Base-by-base conservation (phyloP, 2,329 filamentous ascomycete genomes). In the Fusarium lyarnte region DNA sequence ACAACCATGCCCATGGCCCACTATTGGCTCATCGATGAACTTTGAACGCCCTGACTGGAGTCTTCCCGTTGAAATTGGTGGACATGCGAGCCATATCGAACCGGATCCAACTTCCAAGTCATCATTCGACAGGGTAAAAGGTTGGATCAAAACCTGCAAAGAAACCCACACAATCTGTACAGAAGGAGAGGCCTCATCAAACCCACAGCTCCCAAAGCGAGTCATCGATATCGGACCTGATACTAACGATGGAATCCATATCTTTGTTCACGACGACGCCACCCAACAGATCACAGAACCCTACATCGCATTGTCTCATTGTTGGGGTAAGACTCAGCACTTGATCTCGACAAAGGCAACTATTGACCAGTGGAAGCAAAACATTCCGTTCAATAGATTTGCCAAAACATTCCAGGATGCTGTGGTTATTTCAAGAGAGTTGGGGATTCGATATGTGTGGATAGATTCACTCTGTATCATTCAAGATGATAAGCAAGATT, bases 381-480 rank as follows among this genome's bases (percentile, higher is more conserved):
- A 74, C 5, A 76, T 77, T 0, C 73, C 73, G 1, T 74, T 76
- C 9, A 5, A n/a, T 2, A 25, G 43, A 0, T 68, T 75, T 21
- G 63, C 74, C 3, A 58, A 59, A 16, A 77, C 74, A 1, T 77
- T 77, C 5, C 67, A 74, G 38, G 74, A 77, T 29, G 70, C 74
- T 3, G 42, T 76, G 2, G 38, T 27, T 0, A 72, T 76, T 8
- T 67, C 74, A 1, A 71, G 76, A 29, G 57, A 66, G 4, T 21
- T 78, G 4, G 70, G 74, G 2, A 68, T 78, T 21, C 66, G 35
- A 0, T 79, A 79, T 41, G 16, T 78, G 7, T 78, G 77, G 77
- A 78, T 78, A 47, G 77, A 78, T 19, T 76, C 77, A 0, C 66
- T 78, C 2, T 79, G 77, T 8, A 79, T 79, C 12, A 52, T 79